A percentile compares a stretch with the other conserved stretches of the same genome.
Conservation (phyloP, 495 filamentous ascomycete species). For the Baudoinia panamericana region DNA sequence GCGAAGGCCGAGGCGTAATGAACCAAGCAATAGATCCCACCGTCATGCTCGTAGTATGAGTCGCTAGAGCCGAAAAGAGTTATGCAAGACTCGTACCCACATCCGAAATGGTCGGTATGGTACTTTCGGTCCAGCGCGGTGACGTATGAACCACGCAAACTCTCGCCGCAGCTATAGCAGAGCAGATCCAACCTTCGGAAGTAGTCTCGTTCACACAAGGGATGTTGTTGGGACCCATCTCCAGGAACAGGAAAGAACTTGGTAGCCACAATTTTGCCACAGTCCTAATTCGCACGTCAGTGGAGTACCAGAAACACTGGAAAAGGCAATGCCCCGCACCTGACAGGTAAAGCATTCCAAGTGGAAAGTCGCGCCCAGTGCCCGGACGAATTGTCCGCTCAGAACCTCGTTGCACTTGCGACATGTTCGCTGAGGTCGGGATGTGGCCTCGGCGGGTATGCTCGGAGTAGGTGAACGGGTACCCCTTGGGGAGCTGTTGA, state of each 20-base stretch:
- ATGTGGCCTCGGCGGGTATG: no score
- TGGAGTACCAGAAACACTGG: conserved; percentile 1
- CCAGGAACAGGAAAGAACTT: conserved; percentile 98
- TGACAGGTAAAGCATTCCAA: conserved; percentile 96
- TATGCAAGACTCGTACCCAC: conserved; percentile 88
- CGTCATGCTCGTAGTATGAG: conserved; percentile 97
- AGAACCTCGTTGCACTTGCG: conserved; percentile 77
- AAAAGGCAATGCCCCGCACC: conserved; percentile 41
- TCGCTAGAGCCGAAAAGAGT: conserved; percentile 96
- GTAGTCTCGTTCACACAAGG: conserved; percentile 95
- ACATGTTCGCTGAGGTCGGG: conserved; percentile 47
- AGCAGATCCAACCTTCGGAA: conserved; percentile 84
- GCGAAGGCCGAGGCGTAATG: conserved; percentile 98
- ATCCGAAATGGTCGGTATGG: conserved; percentile 98
- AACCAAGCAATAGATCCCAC: conserved; percentile 93
- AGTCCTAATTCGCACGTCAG: no score
- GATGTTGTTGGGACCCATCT: conserved; percentile 76
- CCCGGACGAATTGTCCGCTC: conserved; percentile 91
- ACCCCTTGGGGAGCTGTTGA: no score
- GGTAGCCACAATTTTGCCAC: conserved; percentile 86
- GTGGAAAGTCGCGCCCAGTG: conserved; percentile 83
- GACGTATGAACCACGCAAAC: conserved; percentile 93
- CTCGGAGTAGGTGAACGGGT: no score
- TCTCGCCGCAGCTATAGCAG: conserved; percentile 83
- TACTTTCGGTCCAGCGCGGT: conserved; percentile 96